Base-by-base conservation (phyloP, 2,329 filamentous ascomycete species). In the Pseudopithomyces chartarum region DNA sequence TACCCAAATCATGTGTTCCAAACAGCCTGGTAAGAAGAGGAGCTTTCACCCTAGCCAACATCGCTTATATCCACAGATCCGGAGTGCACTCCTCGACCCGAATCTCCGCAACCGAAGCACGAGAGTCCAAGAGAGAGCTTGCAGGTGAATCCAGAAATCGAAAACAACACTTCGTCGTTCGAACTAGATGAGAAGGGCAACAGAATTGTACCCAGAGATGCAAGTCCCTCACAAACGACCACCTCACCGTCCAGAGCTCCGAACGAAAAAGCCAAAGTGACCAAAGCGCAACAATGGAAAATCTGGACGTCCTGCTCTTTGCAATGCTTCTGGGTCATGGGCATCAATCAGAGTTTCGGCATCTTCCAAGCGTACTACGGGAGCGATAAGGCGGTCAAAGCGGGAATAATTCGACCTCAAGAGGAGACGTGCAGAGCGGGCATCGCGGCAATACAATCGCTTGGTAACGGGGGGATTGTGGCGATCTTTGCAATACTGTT, bases 361-460 rank as follows among this genome's bases (percentile, higher is more conserved):
- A 61, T 68, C 2, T 68, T 64, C n/a, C 65, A 68, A 46, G 58
- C 55, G 12, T 58, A 69, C 32, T 69, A 68, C 54, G 63, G 59
- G n/a, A 60, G 58, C 26, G 42, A 45, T 32, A 46, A 50, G 10
- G 60, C 61, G 23, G 58, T 60, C 12, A 17, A 47, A 8, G 57
- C 62, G 11, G 62, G 56, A 11, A 52, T 68, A 6, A 49, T 67
- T 17, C 55, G 20, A 6, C 46, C 42, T 29, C 23, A 42, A 8
- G 60, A 68, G 8, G 46, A 54, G 36, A 55, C 36, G 4, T 23
- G 58, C 19, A 58, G 59, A 38, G 58, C 60, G 6, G 39, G 54
- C 26, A 62, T 69, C 19, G 65, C 64, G 7, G 20, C 59, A 8
- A 63, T 69, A 23, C 63, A 62, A 8, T 60, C 64, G 10, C 36